A percentile compares a stretch with the other conserved stretches of the same genome.
Conservation (phyloP, 768 basidiomycete genomes). For the Russula compacta region DNA sequence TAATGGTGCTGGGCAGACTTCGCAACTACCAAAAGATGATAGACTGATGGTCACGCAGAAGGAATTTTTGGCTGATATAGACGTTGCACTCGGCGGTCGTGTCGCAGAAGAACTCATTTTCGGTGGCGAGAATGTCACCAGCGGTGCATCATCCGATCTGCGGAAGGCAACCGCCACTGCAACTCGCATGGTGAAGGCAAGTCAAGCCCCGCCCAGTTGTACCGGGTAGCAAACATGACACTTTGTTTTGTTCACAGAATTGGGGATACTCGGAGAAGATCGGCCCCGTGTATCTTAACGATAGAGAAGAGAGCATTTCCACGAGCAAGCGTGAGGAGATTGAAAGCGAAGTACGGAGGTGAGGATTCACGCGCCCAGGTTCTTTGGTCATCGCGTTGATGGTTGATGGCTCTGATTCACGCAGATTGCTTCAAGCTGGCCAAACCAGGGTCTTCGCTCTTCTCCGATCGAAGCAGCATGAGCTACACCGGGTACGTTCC, state of each 20-base stretch:
- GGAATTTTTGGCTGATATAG: constrained; percentile 75
- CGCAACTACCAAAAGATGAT: constrained; percentile 70
- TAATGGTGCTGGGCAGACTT: constrained; percentile 37
- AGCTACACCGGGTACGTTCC: constrained; percentile 60
- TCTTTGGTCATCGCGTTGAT: not conserved
- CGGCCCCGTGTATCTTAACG: constrained; percentile 76
- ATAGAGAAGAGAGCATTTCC: constrained; percentile 62
- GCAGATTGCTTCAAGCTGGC: constrained; percentile 37
- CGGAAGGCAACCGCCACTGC: constrained; percentile 72
- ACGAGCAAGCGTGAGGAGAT: constrained; percentile 73
- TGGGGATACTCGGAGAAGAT: constrained; percentile 74
- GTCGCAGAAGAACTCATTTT: constrained; percentile 92
- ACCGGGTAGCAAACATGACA: not conserved
- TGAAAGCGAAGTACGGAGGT: constrained; percentile 80
- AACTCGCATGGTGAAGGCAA: constrained; percentile 81
- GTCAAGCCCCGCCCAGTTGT: constrained; percentile 24
- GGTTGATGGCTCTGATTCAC: not conserved
- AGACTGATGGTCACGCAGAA: constrained; percentile 59
- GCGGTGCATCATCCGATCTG: constrained; percentile 88
- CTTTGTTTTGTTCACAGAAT: constrained; percentile 32
- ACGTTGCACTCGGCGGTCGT: constrained; percentile 90
- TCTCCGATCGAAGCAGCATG: constrained; percentile 56
- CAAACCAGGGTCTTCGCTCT: constrained; percentile 57
- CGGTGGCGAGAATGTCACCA: constrained; percentile 80
- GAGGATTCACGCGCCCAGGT: constrained; percentile 33